Evolutionary conservation across 305 asterid genomes (phyloP), one percentile per base, ranked within the genome.

Genomic region (Fraxinus velutina): DNA sequence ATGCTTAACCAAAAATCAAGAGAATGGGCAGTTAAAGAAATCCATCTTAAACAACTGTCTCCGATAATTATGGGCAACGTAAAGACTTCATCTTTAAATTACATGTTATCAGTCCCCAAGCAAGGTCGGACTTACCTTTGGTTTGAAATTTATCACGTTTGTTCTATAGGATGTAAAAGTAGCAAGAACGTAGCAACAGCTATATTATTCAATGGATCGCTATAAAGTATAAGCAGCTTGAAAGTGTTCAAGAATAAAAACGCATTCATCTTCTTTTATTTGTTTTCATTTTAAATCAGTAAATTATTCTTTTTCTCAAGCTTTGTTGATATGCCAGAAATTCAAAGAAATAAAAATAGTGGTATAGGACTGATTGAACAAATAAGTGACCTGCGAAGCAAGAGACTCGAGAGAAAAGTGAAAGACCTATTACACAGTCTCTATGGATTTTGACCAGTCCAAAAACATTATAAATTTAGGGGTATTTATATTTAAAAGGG

Each of bases 201-300:
- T 62, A 22, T 21, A 8, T 62, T 9, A 62, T 22, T 62, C 33
- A 62, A n/a, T 1, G 37, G 71, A 32, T 47, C 50, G 30, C 66
- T 19, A 68, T 47, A 37, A 55, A 73, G 50, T 30, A 71, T 78
- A 55, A 55, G 42, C 71, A 55, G 50, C 79, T 78, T 64, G 24
- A 71, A 52, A 52, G 32, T 29, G 71, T 10, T 44, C 71, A 68
- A 42, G 50, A 42, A 75, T 32, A 19, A 29, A 78, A 55, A 29
- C 5, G 21, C 34, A 70, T 39, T 76, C 10, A 17, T 17, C 13
- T 32, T 39, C 39, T n/a, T 47, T 47, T 47, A 47, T 47, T 47
- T 4, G 21, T 47, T 15, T 37, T 50, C 37, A 60, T 37, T 34
- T 34, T 57, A 72, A 77, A 52, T 24, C 39, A 68, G 34, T 27